phyloP scores from a whole-genome alignment of 2,329 filamentous ascomycete species.

The Albifimbria verrucaria region DNA sequence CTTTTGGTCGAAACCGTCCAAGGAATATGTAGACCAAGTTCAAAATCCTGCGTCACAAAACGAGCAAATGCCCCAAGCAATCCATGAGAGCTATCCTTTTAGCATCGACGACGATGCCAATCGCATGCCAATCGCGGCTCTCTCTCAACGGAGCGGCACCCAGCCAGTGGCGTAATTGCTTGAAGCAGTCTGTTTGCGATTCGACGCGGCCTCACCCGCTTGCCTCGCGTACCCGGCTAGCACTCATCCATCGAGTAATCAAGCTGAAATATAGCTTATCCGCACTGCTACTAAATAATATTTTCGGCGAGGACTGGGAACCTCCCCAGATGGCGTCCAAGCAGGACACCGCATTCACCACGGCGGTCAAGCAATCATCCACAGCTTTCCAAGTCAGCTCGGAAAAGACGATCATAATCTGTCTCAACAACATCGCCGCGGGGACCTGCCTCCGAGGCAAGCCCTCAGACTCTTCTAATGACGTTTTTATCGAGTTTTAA shows the following conservation, averaged over 20 bases:
- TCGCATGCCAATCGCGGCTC: constrained; percentile 4
- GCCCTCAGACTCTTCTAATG: constrained; percentile 11
- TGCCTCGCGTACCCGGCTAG: constrained; percentile 5
- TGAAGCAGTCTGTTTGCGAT: constrained; percentile 5
- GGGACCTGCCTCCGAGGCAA: constrained; percentile 9
- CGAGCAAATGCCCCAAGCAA: constrained; percentile 4
- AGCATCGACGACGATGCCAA: constrained; percentile 8
- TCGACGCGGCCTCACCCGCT: constrained; percentile 13
- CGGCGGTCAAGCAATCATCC: background rate
- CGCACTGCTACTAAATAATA: background rate
- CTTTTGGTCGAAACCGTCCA: constrained; percentile 2
- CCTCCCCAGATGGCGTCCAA: constrained; percentile 7
- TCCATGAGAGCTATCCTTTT: constrained; percentile 8
- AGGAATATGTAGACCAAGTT: constrained; percentile 2
- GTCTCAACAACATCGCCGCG: constrained; percentile 12
- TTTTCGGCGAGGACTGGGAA: background rate
- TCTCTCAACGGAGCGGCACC: constrained; percentile 8
- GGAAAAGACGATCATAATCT: constrained; percentile 8
- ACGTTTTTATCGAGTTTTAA: constrained; percentile 9
- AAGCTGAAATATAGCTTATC: constrained; percentile 7
- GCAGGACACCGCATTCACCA: constrained; percentile 11
- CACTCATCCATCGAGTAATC: constrained; percentile 3
- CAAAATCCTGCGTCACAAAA: constrained; percentile 7
- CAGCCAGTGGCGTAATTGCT: constrained; percentile 6
- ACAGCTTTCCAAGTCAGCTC: constrained; percentile 4